Conservation (phyloP, 2,329 filamentous ascomycete species). For the Helminthosporium solani region DNA sequence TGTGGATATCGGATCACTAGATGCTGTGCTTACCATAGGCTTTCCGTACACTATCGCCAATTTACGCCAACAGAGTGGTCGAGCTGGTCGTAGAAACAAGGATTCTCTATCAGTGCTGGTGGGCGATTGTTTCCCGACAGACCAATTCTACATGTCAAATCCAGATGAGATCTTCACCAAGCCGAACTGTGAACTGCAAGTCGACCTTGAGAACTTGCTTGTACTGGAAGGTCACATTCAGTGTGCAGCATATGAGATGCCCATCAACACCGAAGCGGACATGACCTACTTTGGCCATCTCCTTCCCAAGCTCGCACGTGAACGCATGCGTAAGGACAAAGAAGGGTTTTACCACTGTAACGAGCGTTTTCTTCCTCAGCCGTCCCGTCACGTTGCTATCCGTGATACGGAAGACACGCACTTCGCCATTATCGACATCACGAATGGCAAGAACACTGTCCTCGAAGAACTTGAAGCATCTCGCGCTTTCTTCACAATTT, state of each 20-base stretch:
- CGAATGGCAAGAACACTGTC: conserved; percentile 76
- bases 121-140: conserved; percentile 84
- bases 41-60: conserved; percentile 97
- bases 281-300: conserved; percentile 74
- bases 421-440: conserved; percentile 89
- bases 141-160: conserved; percentile 97
- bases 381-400: conserved; percentile 81
- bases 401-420: conserved; percentile 88
- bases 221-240: conserved; percentile 92
- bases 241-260: conserved; percentile 94
- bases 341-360: conserved; percentile 88
- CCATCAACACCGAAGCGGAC: conserved; percentile 77
- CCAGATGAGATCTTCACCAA: conserved; percentile 91
- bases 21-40: conserved; percentile 89
- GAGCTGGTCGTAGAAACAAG: conserved; percentile 87
- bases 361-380: conserved; percentile 80
- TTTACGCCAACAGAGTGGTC: conserved; percentile 87
- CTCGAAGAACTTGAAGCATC: conserved; percentile 95
- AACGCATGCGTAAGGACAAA: conserved; percentile 71
- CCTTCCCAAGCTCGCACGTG: conserved; percentile 68
- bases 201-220: conserved; percentile 89
- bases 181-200: conserved; percentile 83
- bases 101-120: conserved; percentile 89
- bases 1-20: conserved; percentile 90
- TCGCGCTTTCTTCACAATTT: conserved; percentile 92